Conservation (phyloP, 2,329 filamentous ascomycete genomes). For the Xylariaceae sp. region DNA sequence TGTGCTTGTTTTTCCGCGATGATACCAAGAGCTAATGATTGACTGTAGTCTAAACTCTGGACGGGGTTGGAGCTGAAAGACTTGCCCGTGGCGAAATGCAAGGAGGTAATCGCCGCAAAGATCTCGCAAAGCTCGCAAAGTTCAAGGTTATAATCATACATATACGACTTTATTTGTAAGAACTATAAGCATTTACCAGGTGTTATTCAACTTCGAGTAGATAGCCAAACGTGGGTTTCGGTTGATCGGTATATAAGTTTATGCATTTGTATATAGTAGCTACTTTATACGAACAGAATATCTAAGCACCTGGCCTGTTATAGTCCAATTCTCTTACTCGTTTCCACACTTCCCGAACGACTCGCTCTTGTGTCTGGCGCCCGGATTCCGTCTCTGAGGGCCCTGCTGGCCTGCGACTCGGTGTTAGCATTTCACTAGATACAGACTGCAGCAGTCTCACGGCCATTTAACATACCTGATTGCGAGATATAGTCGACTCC, state of each 20-base stretch:
- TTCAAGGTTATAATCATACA: slow-evolving; percentile 39
- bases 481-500: slow-evolving; percentile 74
- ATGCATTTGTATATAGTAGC: slow-evolving; percentile 13
- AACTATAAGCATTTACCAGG: slow-evolving; percentile 7
- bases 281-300: not conserved
- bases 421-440: not conserved
- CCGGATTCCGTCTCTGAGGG: slow-evolving; percentile 66
- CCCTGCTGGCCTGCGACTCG: slow-evolving; percentile 60
- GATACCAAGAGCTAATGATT: not conserved
- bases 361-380: slow-evolving; percentile 71
- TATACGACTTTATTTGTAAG: not conserved
- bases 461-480: slow-evolving; percentile 53
- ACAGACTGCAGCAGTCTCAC: not conserved
- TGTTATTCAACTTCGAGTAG: not conserved
- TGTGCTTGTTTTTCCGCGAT: not conserved
- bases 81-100: slow-evolving; percentile 66
- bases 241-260: not conserved
- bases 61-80: slow-evolving; percentile 65
- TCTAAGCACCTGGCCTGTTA: slow-evolving; percentile 61
- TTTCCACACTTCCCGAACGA: slow-evolving; percentile 75
- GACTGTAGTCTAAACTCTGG: slow-evolving; percentile 61
- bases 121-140: slow-evolving; percentile 45
- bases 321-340: slow-evolving; percentile 73
- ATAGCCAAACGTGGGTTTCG: not conserved
- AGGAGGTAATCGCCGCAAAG: slow-evolving; percentile 55